Conservation (phyloP, 1,284 basidiomycete species). For the Puccinia hordei region DNA sequence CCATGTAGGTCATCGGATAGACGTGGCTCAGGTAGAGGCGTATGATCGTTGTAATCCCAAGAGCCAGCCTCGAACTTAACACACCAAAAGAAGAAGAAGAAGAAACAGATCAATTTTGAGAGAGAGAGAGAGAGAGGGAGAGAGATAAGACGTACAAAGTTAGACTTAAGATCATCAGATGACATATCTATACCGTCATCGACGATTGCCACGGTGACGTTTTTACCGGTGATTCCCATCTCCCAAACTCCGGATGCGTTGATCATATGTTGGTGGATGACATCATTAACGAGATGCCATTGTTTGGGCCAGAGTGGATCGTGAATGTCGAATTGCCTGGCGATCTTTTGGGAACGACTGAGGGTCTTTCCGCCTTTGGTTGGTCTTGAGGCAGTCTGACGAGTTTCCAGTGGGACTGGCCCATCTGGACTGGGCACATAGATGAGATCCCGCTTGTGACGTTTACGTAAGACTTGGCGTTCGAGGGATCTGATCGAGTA, state of each 20-base stretch:
- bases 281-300: conserved; percentile 87
- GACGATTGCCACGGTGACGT: conserved; percentile 83
- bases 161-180: conserved; percentile 59
- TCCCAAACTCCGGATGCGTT: conserved; percentile 83
- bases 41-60: conserved; percentile 96
- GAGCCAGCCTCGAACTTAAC: conserved; percentile 80
- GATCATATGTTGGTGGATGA: conserved; percentile 75
- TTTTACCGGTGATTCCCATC: conserved; percentile 79
- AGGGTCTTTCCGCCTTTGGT: neutral
- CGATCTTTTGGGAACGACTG: conserved; percentile 27
- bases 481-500: conserved; percentile 57
- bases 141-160: conserved; percentile 55
- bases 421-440: conserved; percentile 54
- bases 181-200: conserved; percentile 92
- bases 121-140: neutral
- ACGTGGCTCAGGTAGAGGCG: conserved; percentile 79
- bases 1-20: conserved; percentile 93
- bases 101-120: neutral
- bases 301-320: conserved; percentile 86
- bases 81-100: neutral
- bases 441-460: conserved; percentile 58
- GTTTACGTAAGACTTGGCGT: conserved; percentile 56
- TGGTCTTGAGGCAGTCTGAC: conserved; percentile 17
- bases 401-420: neutral
- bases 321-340: conserved; percentile 66